Evolutionary conservation across 805 yeast species (phyloP), one percentile per base, ranked within the genome.

Genomic region (Suhomyces canberraensis): DNA sequence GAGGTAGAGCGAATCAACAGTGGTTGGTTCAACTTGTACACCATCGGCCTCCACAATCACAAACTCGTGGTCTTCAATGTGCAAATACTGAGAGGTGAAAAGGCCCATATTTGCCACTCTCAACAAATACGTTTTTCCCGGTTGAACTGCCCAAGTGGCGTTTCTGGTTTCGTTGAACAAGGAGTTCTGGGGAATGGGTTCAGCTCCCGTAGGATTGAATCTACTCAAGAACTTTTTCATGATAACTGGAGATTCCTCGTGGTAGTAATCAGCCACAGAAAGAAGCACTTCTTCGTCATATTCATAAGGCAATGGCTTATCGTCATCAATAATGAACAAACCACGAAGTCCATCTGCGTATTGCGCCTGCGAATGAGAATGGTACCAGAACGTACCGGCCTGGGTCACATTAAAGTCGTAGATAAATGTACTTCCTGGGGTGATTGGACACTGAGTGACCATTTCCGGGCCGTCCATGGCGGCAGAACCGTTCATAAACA

Each of bases 151-250:
- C 55, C 84, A 65, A 1, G 81, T 69, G 4, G 62, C 73, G 45
- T 79, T 78, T 36, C 72, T 68, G 4, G 85, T 67, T 45, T 84
- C 86, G 54, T 84, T 83, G 52, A 83, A 74, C 27, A 84, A 61
- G 14, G 76, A 41, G 50, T 76, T 78, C 44, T 79, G 80, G 2
- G 91, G 91, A 34, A 84, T 71, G 11, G 95, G 95, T 54, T 84
- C 95, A 13, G 85, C 88, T 27, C 95, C 95, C 2, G 90, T 84
- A 15, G 95, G 95, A 48, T 84, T 84, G 52, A 75, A 84, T 46
- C 84, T 66, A 28, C 73, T 71, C 50, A 79, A 56, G 55, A 82
- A 84, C 26, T 64, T 63, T 14, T 59, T 46, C 33, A 68, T 56
- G 18, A 82, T 64, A 3, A 60, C 71, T 19, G 63, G 60, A 43